These are phyloP conservation scores for Fusarium torreyae DNA, from an alignment of 2,329 filamentous ascomycete species.

Conservation along the genomic window DNA sequence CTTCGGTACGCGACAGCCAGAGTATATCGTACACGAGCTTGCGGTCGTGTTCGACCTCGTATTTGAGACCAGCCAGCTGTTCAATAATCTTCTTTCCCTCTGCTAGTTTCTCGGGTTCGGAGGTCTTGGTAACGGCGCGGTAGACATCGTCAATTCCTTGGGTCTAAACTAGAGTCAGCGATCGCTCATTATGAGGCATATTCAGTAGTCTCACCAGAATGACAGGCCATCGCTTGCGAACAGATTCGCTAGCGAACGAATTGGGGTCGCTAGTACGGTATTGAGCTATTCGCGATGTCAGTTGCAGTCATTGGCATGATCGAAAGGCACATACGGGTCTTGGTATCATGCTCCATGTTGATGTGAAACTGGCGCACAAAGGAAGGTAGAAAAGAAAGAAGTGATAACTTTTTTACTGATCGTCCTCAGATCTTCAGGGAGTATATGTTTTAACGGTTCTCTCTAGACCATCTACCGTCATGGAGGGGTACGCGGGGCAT, in stretches of 20 bases:
- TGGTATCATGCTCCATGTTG: slow-evolving; percentile 81
- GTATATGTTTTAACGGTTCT: slow-evolving; percentile 25
- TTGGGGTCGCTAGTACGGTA: slow-evolving; percentile 85
- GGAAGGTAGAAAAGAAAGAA: background rate
- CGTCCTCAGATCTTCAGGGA: slow-evolving; percentile 23
- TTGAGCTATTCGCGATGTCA: slow-evolving; percentile 68
- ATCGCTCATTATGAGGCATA: background rate
- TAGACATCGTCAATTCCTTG: slow-evolving; percentile 96
- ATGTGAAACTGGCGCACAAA: background rate
- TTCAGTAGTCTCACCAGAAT: slow-evolving; percentile 78
- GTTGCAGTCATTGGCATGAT: slow-evolving; percentile 5
- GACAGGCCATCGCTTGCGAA: slow-evolving; percentile 90
- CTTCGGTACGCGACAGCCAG: no score
- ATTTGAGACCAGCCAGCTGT: slow-evolving; percentile 86
- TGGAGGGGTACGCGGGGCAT: slow-evolving; percentile 52
- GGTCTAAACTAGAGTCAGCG: slow-evolving; percentile 69
- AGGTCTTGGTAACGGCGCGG: slow-evolving; percentile 73
- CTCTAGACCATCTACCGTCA: slow-evolving; percentile 22
- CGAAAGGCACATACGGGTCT: slow-evolving; percentile 71
- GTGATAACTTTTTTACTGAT: slow-evolving; percentile 17
- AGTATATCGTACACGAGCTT: slow-evolving; percentile 74
- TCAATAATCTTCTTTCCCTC: slow-evolving; percentile 92
- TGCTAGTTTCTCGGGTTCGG: slow-evolving; percentile 74
- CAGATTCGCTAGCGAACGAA: slow-evolving; percentile 90
- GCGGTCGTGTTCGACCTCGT: slow-evolving; percentile 93